Evolutionary conservation across 2,329 filamentous ascomycete genomes (phyloP).

Genomic region (Fonsecaea nubica): DNA sequence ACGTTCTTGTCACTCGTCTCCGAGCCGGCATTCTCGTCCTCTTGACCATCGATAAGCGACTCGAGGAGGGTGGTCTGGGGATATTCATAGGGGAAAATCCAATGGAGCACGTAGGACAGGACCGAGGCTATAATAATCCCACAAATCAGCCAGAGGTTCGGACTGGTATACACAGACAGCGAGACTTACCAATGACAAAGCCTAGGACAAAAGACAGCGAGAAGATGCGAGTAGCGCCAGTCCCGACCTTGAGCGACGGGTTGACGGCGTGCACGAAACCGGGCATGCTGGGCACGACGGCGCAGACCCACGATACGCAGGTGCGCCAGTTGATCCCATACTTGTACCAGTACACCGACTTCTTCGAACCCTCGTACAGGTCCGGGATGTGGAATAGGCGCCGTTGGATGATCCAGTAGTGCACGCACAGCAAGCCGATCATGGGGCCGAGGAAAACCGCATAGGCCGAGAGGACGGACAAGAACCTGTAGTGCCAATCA

Average conservation of each 20-base stretch:
- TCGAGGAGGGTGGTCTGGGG: slow-evolving; percentile 14
- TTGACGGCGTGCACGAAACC: slow-evolving; percentile 41
- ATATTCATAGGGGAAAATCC: slow-evolving; percentile 23
- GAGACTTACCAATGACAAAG: slow-evolving; percentile 39
- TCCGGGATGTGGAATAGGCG: slow-evolving; percentile 51
- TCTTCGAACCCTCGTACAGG: slow-evolving; percentile 49
- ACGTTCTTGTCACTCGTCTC: background rate
- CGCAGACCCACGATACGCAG: slow-evolving; percentile 46
- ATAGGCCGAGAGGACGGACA: slow-evolving; percentile 55
- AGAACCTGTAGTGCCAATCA: slow-evolving; percentile 43
- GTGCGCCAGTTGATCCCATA: slow-evolving; percentile 55
- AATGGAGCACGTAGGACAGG: slow-evolving; percentile 22
- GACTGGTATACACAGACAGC: background rate
- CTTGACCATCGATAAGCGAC: slow-evolving; percentile 18
- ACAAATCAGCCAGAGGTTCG: background rate
- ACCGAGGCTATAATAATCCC: background rate
- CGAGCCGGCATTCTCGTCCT: background rate
- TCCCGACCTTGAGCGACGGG: slow-evolving; percentile 37
- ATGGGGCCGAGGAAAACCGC: slow-evolving; percentile 56
- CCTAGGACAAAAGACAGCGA: slow-evolving; percentile 52
- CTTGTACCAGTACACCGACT: slow-evolving; percentile 52
- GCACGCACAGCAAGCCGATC: slow-evolving; percentile 41
- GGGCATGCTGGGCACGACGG: slow-evolving; percentile 43
- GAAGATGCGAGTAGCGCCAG: slow-evolving; percentile 48
- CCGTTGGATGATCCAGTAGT: slow-evolving; percentile 46